Evolutionary conservation across 2,329 filamentous ascomycete species (phyloP).

Genomic region (Colletotrichum sp.): DNA sequence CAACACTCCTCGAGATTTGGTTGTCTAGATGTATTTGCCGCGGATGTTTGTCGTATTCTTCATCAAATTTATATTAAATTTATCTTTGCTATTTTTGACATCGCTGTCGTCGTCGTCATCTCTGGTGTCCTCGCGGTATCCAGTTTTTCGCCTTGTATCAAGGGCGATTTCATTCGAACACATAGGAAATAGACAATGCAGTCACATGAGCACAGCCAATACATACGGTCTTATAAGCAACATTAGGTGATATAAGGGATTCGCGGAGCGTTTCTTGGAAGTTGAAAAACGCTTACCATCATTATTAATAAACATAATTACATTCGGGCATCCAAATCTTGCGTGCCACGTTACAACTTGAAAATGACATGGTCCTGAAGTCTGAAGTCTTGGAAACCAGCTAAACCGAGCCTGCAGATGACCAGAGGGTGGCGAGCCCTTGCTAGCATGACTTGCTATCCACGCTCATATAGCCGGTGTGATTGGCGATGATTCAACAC

Average conservation of each 20-base stretch:
- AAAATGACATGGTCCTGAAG: neutral
- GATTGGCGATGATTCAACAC: neutral
- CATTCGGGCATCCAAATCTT: neutral
- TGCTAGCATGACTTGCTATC: neutral
- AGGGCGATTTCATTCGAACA: fast-evolving
- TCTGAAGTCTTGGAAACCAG: neutral
- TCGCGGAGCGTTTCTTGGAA: neutral
- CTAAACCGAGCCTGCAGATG: neutral
- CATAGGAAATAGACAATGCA: neutral
- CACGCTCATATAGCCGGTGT: neutral
- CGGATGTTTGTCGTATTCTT: neutral
- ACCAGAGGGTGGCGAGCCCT: neutral
- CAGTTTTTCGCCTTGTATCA: neutral
- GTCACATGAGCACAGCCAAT: neutral
- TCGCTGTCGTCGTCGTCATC: neutral
- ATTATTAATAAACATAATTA: neutral
- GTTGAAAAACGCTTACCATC: neutral
- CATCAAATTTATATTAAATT: neutral
- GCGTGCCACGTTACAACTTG: neutral
- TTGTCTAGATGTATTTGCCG: neutral
- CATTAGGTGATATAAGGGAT: neutral
- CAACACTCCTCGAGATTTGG: neutral
- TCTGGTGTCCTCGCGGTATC: neutral
- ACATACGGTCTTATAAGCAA: neutral
- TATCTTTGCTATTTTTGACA: neutral